These are phyloP conservation scores for Thozetella sp. DNA, from an alignment of 495 filamentous ascomycete species.

Conservation along the genomic window DNA sequence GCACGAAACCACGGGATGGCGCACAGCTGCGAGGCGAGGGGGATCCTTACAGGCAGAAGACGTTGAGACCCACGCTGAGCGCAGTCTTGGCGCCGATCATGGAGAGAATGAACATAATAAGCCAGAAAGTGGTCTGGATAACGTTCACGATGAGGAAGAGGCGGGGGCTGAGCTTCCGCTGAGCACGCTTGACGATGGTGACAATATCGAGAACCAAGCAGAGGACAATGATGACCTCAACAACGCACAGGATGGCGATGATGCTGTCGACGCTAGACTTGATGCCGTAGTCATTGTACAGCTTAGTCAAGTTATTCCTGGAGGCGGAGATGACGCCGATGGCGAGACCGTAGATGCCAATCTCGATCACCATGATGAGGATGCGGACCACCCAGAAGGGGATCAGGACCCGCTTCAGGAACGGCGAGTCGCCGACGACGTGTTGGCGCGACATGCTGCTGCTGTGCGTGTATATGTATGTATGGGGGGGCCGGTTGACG, in stretches of 20 bases:
- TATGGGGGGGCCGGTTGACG: too few species aligned
- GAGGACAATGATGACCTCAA: conserved; percentile 17
- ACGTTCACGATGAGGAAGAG: conserved; percentile 29
- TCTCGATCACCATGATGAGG: conserved; percentile 30
- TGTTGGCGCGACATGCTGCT: conserved; percentile 18
- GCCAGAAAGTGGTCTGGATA: conserved; percentile 20
- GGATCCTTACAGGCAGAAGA: conserved; percentile 20
- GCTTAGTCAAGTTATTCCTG: conserved; percentile 7
- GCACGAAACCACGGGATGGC: background rate
- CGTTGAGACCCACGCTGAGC: conserved; percentile 5
- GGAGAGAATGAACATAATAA: conserved; percentile 19
- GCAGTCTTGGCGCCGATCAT: conserved; percentile 11
- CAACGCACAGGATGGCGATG: conserved; percentile 16
- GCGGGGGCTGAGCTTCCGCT: conserved; percentile 23
- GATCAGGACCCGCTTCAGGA: conserved; percentile 61
- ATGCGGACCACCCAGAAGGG: conserved; percentile 91
- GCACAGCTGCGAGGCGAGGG: background rate
- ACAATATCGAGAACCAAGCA: conserved; percentile 27
- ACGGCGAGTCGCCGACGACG: conserved; percentile 29
- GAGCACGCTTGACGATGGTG: conserved; percentile 30
- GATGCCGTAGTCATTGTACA: conserved; percentile 13
- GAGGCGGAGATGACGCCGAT: conserved; percentile 14
- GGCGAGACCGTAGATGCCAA: conserved; percentile 18
- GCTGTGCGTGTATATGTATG: too few species aligned
- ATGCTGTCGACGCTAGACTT: conserved; percentile 4